Evolutionary conservation across 106 monocot species (phyloP), one percentile per base, ranked within the genome.

Genomic region (Acorus gramineus): DNA sequence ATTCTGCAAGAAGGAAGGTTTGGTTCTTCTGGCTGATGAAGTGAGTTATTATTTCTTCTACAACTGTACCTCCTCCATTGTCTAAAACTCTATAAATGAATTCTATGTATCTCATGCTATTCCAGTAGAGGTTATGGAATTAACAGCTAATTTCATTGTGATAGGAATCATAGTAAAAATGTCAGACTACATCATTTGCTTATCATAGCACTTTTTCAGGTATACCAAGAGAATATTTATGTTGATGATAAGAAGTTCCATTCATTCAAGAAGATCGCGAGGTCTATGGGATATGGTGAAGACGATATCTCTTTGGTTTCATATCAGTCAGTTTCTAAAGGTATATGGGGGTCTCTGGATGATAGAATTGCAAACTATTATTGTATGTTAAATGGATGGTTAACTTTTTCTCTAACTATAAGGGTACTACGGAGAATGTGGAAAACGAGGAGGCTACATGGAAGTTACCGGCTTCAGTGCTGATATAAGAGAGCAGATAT

Each of bases 391-490:
- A 28, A 28, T 28, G 28, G 28, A 28, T 28, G 28, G 28, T 0
- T 28, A 28, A 28, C 28, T 28, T 28, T 28, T 28, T 1, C 28
- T 28, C 28, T 28, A 28, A 28, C 28, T 6, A 46, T 50, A 66
- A 95, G 95, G 95, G 42, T 95, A 90, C 64, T 75, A 95, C 71
- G 95, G 95, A 46, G 95, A 95, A 78, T 95, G 95, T 80, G 95
- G 95, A 9, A 95, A 87, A 78, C 82, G 95, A 67, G 95, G 95
- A 49, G 95, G 95, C 48, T 95, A 95, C 74, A 90, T 95, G 90
- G 95, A 95, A 80, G 64, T 90, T 8, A 95, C 90, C 43, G 95
- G 90, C 42, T 95, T 95, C 61, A 77, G 61, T 60, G 45, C 81
- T 14, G 84, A 79, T 57, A 90, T 95, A 12, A 80, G 87, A 72